phyloP scores from a whole-genome alignment of 306 rosid genomes.

The Hylodesmum podocarpum region DNA sequence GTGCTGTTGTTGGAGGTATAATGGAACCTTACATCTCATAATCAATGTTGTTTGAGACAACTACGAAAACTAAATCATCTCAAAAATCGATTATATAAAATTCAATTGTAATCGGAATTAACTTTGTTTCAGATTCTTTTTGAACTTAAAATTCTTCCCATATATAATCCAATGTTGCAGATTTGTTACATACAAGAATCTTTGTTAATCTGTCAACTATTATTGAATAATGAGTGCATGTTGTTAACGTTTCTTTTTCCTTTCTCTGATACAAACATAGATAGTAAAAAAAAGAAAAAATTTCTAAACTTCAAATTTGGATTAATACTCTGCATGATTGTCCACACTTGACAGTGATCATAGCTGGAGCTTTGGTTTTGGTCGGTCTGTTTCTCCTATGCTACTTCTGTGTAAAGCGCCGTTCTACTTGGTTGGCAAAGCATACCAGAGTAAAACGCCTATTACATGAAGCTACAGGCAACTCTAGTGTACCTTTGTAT shows the following conservation, averaged over 20 bases:
- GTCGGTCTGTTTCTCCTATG: constrained; percentile 50
- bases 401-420: constrained; percentile 60
- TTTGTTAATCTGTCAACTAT: not conserved
- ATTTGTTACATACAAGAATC: not conserved
- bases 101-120: no score
- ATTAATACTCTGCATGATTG: constrained; percentile 12
- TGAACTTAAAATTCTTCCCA: not conserved
- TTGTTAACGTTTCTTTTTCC: not conserved
- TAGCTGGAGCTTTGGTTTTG: constrained; percentile 58
- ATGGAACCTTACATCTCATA: constrained; percentile 5
- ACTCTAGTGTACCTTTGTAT: constrained; percentile 70
- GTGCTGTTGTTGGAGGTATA: constrained; percentile 64
- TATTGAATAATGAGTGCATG: constrained; percentile 13
- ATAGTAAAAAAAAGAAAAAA: not conserved
- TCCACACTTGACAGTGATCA: constrained; percentile 43
- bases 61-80: no score
- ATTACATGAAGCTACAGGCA: constrained; percentile 78
- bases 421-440: constrained; percentile 64
- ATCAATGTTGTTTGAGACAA: no score
- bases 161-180: not conserved
- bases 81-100: no score
- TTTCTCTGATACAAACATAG: not conserved
- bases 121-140: no score
- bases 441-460: constrained; percentile 66
- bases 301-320: not conserved